Evolutionary conservation across 768 basidiomycete species (phyloP).

Genomic region (Vararia minispora): DNA sequence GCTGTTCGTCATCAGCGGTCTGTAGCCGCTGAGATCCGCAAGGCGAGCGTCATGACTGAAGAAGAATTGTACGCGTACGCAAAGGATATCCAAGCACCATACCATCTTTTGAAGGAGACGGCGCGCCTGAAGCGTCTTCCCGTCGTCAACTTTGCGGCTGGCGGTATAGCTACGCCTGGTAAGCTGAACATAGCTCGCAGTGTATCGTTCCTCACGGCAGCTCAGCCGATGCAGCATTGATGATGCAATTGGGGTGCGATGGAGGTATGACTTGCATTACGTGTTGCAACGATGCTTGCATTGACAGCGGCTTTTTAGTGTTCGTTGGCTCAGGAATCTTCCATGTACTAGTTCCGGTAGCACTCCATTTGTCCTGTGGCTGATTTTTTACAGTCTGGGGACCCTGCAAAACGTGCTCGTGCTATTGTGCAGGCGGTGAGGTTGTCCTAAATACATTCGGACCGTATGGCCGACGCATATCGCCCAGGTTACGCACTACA

Average conservation of each 20-base stretch:
- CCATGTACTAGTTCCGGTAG: slow-evolving; percentile 43
- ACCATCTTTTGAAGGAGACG: slow-evolving; percentile 91
- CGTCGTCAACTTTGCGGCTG: slow-evolving; percentile 95
- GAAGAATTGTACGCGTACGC: slow-evolving; percentile 92
- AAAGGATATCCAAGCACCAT: slow-evolving; percentile 87
- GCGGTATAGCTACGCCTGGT: slow-evolving; percentile 89
- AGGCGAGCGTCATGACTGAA: slow-evolving; percentile 80
- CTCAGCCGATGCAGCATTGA: slow-evolving; percentile 85
- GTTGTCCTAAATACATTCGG: too few relatives aligned
- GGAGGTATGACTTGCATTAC: slow-evolving; percentile 54
- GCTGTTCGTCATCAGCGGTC: slow-evolving; percentile 89
- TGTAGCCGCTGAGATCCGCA: slow-evolving; percentile 76
- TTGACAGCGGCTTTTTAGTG: slow-evolving; percentile 36
- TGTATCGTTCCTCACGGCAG: slow-evolving; percentile 7
- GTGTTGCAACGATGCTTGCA: too few relatives aligned
- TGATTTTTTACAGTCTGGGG: slow-evolving; percentile 51
- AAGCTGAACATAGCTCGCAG: slow-evolving; percentile 12
- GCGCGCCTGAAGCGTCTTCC: slow-evolving; percentile 89
- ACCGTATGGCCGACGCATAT: slow-evolving; percentile 9
- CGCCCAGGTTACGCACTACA: slow-evolving; percentile 80
- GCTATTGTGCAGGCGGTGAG: slow-evolving; percentile 93
- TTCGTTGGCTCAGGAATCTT: slow-evolving; percentile 99
- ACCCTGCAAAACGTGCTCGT: slow-evolving; percentile 87
- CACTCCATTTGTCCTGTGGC: neutral
- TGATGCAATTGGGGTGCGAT: slow-evolving; percentile 98